Base-by-base conservation (phyloP, 352 stramenopile genomes). In the Elongisporangium undulatum region DNA sequence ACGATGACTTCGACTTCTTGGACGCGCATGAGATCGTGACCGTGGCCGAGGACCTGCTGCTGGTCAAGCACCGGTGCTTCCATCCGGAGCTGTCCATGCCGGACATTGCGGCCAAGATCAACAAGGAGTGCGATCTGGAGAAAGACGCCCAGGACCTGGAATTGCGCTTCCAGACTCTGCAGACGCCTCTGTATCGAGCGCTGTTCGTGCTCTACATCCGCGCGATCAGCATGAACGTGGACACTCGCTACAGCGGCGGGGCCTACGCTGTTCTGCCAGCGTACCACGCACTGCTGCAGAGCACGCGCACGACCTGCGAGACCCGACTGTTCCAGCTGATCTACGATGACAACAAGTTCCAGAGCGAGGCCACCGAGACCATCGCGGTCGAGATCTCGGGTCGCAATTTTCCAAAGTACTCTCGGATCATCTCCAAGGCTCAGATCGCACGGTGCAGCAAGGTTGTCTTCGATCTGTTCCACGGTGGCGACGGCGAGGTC, bases 361-460 rank as follows among this genome's bases (percentile, higher is more conserved):
- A 79, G 16, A 64, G 68, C 2, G 71, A 86, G 51, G 24, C 59
- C 0, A 74, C 61, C 2, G 80, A 90, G 20, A 82, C 64, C 56
- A 58, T 90, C 19, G 48, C 34, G 20, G 53, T 92, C 19, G 80
- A 90, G 56, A 65, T 92, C 8, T 71, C 72, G 0, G 83, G 80
- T 17, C 58, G 78, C 13, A 81, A 72, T 48, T 90, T 90, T 23
- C 74, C 80, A 3, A 86, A 87, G 66, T 90, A 90, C 29, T 74
- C 65, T 0, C 64, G 79, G 2, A 58, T 69, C 7, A 73, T 83
- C 4, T 74, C 77, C 3, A 90, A 88, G 64, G 63, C 60, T 0
- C 73, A 90, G 41, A 66, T 92, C 22, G 59, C 73, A 39, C 71
- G 68, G 15, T 84, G 74, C 24, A 86, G 68, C 48, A 75, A 69